Percentiles rank a stretch among this genome's conserved stretches.
Conservation (phyloP, 176 grass and related monocot genomes). For the Musa troglodytarum region DNA sequence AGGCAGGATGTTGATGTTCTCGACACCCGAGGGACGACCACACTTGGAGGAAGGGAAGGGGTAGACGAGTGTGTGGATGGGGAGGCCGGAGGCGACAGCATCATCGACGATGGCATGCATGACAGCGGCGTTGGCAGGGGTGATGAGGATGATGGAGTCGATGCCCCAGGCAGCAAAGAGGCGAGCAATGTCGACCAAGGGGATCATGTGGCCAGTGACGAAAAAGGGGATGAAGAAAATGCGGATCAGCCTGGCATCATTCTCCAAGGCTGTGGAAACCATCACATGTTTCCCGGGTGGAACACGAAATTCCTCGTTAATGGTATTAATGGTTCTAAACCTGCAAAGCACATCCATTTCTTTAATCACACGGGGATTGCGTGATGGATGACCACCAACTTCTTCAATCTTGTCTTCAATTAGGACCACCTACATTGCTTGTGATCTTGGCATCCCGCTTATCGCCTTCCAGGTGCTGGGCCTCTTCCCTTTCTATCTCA, state of each 20-base stretch:
- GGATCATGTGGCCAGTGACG: conserved; percentile 9
- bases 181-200: conserved; percentile 3
- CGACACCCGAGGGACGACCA: neutral
- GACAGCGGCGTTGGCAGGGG: conserved; percentile 4
- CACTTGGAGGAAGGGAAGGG: conserved; percentile 1
- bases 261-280: neutral
- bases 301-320: neutral
- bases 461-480: neutral
- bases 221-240: conserved; percentile 1
- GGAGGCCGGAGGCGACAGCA: neutral
- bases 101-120: neutral
- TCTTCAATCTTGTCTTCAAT: too few species aligned
- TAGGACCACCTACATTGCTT: neutral
- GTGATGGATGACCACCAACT: too few species aligned
- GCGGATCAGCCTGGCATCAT: neutral
- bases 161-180: neutral
- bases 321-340: too few species aligned
- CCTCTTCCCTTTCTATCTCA: neutral
- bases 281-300: too few species aligned
- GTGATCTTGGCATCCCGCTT: neutral
- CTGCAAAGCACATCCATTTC: too few species aligned
- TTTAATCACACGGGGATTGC: too few species aligned
- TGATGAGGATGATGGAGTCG: conserved; percentile 3
- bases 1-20: conserved; percentile 7
- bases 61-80: neutral